Base-by-base conservation (phyloP, 768 basidiomycete genomes). In the Termitomyces sp. region DNA sequence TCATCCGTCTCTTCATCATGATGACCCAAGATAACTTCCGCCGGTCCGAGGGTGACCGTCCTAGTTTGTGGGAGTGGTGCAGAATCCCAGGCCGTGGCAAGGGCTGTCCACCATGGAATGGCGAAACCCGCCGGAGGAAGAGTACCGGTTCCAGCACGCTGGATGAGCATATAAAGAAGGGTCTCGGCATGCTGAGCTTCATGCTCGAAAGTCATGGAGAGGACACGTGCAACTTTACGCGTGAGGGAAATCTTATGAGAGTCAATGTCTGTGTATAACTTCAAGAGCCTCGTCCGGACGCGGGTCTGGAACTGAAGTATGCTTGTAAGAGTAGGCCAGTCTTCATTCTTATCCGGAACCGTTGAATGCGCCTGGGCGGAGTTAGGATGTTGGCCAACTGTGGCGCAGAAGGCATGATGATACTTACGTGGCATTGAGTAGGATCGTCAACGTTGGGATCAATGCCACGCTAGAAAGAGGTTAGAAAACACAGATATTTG, bases 361-460 rank as follows among this genome's bases (percentile, higher is more conserved):
- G 87, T 77, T 0, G 94, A 97, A 68, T 98, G 97, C 2, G 86
- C 75, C 90, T 98, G 65, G 28, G 10, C 44, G 30, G 32, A 40
- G 17, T 45, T 40, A 32, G 9, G 12, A 8, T 12, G 34, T 34
- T 34, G 34, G 12, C 34, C 6, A 14, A 34, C 12, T 34, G 34
- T 34, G 11, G 34, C 34, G 12, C 34, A 17, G 7, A 46, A 35
- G 19, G 45, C 22, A 30, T 21, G 7, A 15, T 14, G 14, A 22
- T 2, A 70, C 85, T 51, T 69, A 93, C 92, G 65, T 98, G 93
- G 58, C 90, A 90, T 66, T 85, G 73, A 4, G 81, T 83, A 0
- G 93, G 92, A 63, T 97, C 90, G 57, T 97, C 90, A 24, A 98
- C 93, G 62, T 87, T 83, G 0, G 97, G 97, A 61, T 98, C 97